Percentiles rank a stretch among this genome's conserved stretches.
Conservation (phyloP, 768 basidiomycete species). For the Neoboletus subvelutipes region DNA sequence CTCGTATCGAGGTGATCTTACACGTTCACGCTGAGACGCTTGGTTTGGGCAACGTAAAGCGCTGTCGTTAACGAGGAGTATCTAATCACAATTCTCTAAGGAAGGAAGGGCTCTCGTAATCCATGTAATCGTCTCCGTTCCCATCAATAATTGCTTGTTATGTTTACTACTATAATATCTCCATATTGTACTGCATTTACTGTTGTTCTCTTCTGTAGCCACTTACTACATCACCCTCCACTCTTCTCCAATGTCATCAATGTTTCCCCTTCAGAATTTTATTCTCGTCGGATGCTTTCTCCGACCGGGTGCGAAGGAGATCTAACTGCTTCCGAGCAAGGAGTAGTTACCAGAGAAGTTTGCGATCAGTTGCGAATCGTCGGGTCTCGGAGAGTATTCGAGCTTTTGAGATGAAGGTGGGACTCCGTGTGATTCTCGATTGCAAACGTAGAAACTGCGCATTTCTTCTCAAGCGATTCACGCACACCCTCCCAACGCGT, state of each 20-base stretch:
- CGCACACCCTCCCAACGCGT: slow-evolving; percentile 1
- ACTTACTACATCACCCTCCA: slow-evolving; percentile 8
- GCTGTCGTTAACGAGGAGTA: slow-evolving; percentile 1
- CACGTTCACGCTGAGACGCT: not conserved
- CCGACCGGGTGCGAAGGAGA: not conserved
- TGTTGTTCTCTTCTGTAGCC: slow-evolving; percentile 18
- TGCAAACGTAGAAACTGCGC: not conserved
- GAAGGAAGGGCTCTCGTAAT: slow-evolving; percentile 24
- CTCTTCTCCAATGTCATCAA: not conserved
- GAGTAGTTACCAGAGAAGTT: not conserved
- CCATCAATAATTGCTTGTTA: not conserved
- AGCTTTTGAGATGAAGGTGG: not conserved
- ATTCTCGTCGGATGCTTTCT: not conserved
- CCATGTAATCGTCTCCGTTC: slow-evolving; percentile 10
- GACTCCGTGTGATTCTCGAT: slow-evolving; percentile 1
- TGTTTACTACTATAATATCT: slow-evolving; percentile 2
- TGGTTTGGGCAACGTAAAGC: slow-evolving; percentile 5
- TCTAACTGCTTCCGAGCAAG: not conserved
- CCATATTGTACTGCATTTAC: slow-evolving; percentile 6
- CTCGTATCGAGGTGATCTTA: slow-evolving; percentile 11
- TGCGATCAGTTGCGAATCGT: slow-evolving; percentile 7
- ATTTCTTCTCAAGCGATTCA: slow-evolving; percentile 3
- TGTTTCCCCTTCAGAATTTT: not conserved
- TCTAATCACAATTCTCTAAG: slow-evolving; percentile 20
- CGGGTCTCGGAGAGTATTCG: not conserved